Percentiles rank a stretch among this genome's conserved stretches.
phyloP scores from a whole-genome alignment of 2,329 filamentous ascomycete genomes.

The Alternaria postmessia region DNA sequence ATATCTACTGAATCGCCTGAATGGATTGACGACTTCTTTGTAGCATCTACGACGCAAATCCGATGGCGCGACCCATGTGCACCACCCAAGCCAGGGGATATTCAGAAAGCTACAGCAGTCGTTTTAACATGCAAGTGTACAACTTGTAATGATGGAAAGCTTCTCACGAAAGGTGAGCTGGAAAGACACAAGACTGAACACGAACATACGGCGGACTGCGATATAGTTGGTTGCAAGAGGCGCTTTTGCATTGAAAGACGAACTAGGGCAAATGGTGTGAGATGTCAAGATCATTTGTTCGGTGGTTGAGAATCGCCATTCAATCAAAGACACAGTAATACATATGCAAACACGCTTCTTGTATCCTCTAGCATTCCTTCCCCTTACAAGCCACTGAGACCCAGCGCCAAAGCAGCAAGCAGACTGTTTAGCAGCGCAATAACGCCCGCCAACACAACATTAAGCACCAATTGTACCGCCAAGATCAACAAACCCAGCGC shows the following conservation, averaged over 20 bases:
- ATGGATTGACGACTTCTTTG: slow-evolving; percentile 22
- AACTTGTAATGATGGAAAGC: slow-evolving; percentile 30
- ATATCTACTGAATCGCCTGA: neutral
- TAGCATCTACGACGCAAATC: slow-evolving; percentile 38
- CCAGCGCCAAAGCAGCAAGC: slow-evolving; percentile 21
- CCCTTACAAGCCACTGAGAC: slow-evolving; percentile 16
- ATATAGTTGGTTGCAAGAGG: slow-evolving; percentile 25
- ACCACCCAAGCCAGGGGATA: slow-evolving; percentile 15
- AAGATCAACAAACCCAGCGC: slow-evolving; percentile 25
- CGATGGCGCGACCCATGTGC: slow-evolving; percentile 33
- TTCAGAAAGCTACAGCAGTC: slow-evolving; percentile 16
- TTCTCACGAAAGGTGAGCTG: slow-evolving; percentile 37
- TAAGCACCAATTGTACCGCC: slow-evolving; percentile 25
- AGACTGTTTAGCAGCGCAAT: slow-evolving; percentile 26
- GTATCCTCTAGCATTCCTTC: neutral
- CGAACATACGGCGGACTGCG: slow-evolving; percentile 30
- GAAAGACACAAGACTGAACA: slow-evolving; percentile 38
- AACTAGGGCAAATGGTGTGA: neutral
- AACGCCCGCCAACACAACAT: slow-evolving; percentile 24
- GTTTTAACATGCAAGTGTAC: slow-evolving; percentile 32
- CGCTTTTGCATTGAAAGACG: slow-evolving; percentile 34
- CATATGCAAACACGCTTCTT: neutral
- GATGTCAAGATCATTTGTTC: slow-evolving; percentile 23
- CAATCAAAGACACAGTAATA: neutral
- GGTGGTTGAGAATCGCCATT: neutral